Evolutionary conservation across 139 green algal species (phyloP), one percentile per base, ranked within the genome.

Genomic region (Edaphochlamys debaryana): DNA sequence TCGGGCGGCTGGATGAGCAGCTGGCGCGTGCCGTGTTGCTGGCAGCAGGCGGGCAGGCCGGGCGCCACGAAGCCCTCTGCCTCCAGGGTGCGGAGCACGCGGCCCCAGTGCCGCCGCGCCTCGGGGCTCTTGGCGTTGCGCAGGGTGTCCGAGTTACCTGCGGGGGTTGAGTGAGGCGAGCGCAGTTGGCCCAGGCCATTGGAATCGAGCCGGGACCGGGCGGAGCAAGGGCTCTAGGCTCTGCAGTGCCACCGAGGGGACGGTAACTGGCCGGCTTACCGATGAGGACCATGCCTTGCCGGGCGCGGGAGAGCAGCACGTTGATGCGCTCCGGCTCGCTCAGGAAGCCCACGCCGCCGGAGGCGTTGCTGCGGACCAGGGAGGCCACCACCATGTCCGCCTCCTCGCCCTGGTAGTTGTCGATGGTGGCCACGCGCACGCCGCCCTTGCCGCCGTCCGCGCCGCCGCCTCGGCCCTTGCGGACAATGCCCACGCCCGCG

Each of bases 381-480:
- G 89, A 94, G 0, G 89, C 70, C n/a, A 96, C 90, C 36, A 96
- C 79, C 38, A 97, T 67, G 40, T 92, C 90, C 50, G 88, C 82
- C 67, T 97, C 91, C 82, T 96, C 94, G n/a, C 94, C 94, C 86
- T 95, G 92, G 78, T 91, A 97, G 85, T 96, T 96, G 88, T 96
- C 94, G 73, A 97, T 90, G 23, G 94, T 95, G 56, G 94, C 93
- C 8, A 95, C 69, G 20, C 93, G 79, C n/a, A 96, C 85, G 32
- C 58, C 87, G 36, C 8, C 7, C 37, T n/a, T 17, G 42, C 25
- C 64, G 42, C 22, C 41, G 45, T 13, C 45, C 45, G 9, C 45
- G 45, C 11, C 9, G 45, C 45, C 11, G 45, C 13, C 45, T 13
- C 11, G 13, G 11, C n/a, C n/a, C n/a, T n/a, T n/a, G n/a, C n/a